Base-by-base conservation (phyloP, 805 yeast species). In the Ogataea pini region DNA sequence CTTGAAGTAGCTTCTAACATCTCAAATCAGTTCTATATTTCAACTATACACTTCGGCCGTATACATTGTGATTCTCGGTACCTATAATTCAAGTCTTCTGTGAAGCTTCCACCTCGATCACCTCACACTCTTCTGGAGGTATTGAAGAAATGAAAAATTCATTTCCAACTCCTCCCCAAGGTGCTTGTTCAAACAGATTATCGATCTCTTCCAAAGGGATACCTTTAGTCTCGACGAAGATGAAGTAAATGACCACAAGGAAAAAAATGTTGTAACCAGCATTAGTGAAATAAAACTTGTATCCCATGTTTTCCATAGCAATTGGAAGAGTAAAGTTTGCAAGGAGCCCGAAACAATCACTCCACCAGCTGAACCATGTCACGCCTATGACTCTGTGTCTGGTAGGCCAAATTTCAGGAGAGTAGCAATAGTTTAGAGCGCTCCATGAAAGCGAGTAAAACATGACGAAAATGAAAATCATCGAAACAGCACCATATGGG, bases 391-490 rank as follows among this genome's bases (percentile, higher is more conserved):
- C 50, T 45, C 64, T 51, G 9, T 47, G 25, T 28, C 47, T 47
- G 37, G 53, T 64, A 39, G 73, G 68, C 40, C 65, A 50, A 36
- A 65, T 65, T 59, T 75, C 82, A 33, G 80, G 72, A 43, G 71
- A 56, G 58, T 77, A 78, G 41, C 74, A 58, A 58, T 60, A 70
- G 44, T 79, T 78, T 47, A 75, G 64, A 42, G 79, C 79, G 49
- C 73, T 74, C 45, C 66, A 57, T 36, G 75, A 76, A 32, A 69
- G 58, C 56, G 72, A 67, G 60, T 75, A 76, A 27, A 68, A 64
- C 46, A 62, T 57, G 60, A 69, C 68, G 71, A 66, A 75, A 33
- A 77, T 56, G 70, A 76, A 78, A 45, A 79, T 77, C 79, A 77
- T 72, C 9, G 78, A 76, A 17, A 60, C 36, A 17, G 55, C 39